Base-by-base conservation (phyloP, 192 early-diverging fungal species). In the Coemansia sp. region DNA sequence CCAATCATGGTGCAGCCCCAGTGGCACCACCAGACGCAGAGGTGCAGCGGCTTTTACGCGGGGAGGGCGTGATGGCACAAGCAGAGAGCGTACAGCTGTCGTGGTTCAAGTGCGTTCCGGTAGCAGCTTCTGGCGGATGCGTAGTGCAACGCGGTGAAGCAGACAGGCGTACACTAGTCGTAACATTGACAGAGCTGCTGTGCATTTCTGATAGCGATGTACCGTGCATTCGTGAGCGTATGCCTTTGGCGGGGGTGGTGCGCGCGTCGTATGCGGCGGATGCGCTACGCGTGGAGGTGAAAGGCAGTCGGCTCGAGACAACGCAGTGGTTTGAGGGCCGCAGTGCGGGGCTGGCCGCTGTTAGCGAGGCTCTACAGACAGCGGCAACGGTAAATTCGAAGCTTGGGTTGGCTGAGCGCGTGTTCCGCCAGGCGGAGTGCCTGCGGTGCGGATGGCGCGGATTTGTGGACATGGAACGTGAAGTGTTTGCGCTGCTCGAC, bases 401-500 rank as follows among this genome's bases (percentile, higher is more conserved):
- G 47, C 32, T 47, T 3, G 64, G 67, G 21, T 41, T 64, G 26
- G 27, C 49, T 2, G 71, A 74, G 52, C 48, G 60, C 31, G 63
- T 83, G 51, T 83, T 57, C 59, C 72, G 73, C 56, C 82, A 76
- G 38, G 70, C 76, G 21, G 69, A 72, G 53, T 83, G 82, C 38
- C 56, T 83, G 50, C 73, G 74, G 7, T 83, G 82, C 54, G 52
- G 54, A 26, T 83, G 82, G 82, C 57, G 54, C 19, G 82, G 74
- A 0, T 73, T 48, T 41, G 68, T 71, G 21, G 82, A 83, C 34
- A 38, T 56, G 56, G 68, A 71, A 58, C 66, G 62, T 50, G 50
- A 44, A 0, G 41, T 54, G 7, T 65, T 72, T 22, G 48, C 23
- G 7, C 57, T 78, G 23, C 12, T 49, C 1, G 38, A 18, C 19